phyloP scores from a whole-genome alignment of 176 grass and related monocot genomes.

The Oropetium thomaeum region DNA sequence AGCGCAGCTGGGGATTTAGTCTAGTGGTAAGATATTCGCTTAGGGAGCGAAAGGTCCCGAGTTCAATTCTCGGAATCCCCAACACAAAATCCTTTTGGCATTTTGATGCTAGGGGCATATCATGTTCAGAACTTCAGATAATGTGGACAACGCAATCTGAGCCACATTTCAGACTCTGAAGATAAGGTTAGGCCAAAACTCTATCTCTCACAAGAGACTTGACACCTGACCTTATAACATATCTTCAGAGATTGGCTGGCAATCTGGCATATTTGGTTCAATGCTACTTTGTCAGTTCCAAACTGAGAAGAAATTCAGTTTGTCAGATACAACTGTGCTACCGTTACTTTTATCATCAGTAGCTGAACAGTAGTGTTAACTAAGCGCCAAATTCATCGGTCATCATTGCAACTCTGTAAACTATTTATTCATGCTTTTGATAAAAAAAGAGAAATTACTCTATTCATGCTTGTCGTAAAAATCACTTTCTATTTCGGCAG shows the following conservation, averaged over 20 bases:
- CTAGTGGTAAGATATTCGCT: conserved; percentile 48
- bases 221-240: too few relatives aligned
- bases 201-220: not conserved
- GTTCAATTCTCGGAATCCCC: conserved; percentile 40
- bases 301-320: not conserved
- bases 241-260: not conserved
- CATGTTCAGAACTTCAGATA: conserved; percentile 9
- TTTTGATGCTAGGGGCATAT: not conserved
- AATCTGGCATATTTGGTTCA: not conserved
- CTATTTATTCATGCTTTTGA: not conserved
- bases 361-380: not conserved
- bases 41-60: conserved; percentile 41
- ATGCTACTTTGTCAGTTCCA: not conserved
- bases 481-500: not conserved
- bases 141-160: not conserved
- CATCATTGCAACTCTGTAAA: not conserved
- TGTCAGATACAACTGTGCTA: not conserved
- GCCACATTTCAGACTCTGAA: not conserved
- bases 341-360: not conserved
- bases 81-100: conserved; percentile 1
- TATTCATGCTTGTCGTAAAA: too few relatives aligned
- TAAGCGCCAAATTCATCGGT: not conserved
- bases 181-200: not conserved
- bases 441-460: too few relatives aligned
- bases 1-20: conserved; percentile 34